These are phyloP conservation scores for Hypomontagnella monticulosa DNA, from an alignment of 495 filamentous ascomycete genomes.

Conservation along the genomic window DNA sequence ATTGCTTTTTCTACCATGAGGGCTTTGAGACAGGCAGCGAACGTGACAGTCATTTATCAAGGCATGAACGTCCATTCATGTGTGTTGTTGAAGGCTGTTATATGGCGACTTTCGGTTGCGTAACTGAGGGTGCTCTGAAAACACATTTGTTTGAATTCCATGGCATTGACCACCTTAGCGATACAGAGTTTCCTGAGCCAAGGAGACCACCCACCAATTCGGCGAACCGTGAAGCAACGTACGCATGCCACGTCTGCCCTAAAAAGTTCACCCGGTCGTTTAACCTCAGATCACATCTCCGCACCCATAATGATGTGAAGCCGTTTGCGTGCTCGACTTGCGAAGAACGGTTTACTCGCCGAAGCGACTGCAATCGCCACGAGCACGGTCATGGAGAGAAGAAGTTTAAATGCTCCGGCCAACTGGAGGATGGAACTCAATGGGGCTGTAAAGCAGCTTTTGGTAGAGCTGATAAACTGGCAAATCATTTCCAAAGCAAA, in stretches of 20 bases:
- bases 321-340: conserved; percentile 53
- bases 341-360: conserved; percentile 48
- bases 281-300: conserved; percentile 57
- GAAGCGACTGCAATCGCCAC: conserved; percentile 56
- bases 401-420: conserved; percentile 44
- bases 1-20: conserved; percentile 53
- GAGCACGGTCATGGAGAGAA: conserved; percentile 56
- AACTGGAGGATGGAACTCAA: conserved; percentile 25
- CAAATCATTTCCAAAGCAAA: conserved; percentile 43
- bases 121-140: conserved; percentile 48
- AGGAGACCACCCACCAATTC: conserved; percentile 1
- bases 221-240: conserved; percentile 25
- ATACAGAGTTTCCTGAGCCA: conserved; percentile 28
- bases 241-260: conserved; percentile 54
- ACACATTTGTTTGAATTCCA: conserved; percentile 44
- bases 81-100: conserved; percentile 49
- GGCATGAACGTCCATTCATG: conserved; percentile 53
- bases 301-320: conserved; percentile 56
- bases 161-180: conserved; percentile 20
- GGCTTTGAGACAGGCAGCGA: conserved; percentile 46
- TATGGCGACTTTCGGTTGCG: conserved; percentile 46
- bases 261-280: conserved; percentile 61
- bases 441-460: conserved; percentile 45
- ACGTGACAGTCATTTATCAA: conserved; percentile 47
- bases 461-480: conserved; percentile 39